phyloP scores from a whole-genome alignment of 1,284 basidiomycete species.

The Microbotryum scabiosae region DNA sequence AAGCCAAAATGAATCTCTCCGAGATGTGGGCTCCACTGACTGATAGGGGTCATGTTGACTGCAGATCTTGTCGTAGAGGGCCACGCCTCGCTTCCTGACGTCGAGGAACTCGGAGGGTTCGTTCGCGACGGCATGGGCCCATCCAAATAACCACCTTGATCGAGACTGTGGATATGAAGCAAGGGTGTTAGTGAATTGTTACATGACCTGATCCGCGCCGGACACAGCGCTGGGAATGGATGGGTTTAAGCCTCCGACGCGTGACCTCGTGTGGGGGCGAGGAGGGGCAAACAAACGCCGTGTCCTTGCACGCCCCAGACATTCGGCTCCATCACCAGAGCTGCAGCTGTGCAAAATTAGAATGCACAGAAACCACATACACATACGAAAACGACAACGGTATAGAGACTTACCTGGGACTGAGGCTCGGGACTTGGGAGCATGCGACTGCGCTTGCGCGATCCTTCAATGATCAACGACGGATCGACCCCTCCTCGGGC shows the following conservation, averaged over 20 bases:
- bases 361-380: not conserved
- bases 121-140: not conserved
- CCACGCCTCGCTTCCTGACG: slow-evolving; percentile 2
- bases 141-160: not conserved
- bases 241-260: not conserved
- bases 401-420: not conserved
- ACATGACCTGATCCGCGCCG: too few species aligned
- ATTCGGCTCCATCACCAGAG: not conserved
- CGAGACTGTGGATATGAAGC: not conserved
- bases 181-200: not conserved
- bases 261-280: too few species aligned
- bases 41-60: slow-evolving; percentile 2
- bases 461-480: slow-evolving; percentile 1
- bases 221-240: not conserved
- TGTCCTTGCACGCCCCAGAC: not conserved
- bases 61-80: slow-evolving; percentile 17
- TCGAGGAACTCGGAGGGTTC: slow-evolving; percentile 4
- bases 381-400: not conserved
- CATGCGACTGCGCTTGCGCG: not conserved
- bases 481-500: not conserved
- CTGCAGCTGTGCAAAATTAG: not conserved
- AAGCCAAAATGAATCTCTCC: not conserved
- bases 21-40: not conserved
- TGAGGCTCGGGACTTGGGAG: not conserved
- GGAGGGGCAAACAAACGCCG: too few species aligned